These are phyloP conservation scores for Dendrobium nobile DNA, from an alignment of 106 monocot species.

Conservation along the genomic window DNA sequence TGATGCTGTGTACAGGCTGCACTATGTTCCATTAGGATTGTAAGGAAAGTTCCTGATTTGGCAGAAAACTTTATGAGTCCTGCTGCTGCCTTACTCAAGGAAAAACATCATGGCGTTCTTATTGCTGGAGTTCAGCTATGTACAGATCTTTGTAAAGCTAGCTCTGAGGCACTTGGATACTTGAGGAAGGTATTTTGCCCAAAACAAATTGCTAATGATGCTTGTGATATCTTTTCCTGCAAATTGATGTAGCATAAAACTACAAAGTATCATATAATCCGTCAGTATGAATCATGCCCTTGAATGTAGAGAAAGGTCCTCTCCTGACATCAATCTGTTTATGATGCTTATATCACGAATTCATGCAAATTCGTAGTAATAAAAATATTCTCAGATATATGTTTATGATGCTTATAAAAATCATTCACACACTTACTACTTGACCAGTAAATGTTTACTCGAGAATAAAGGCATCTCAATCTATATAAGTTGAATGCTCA, in stretches of 20 bases:
- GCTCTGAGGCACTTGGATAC: constrained; percentile 60
- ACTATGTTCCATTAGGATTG: constrained; percentile 91
- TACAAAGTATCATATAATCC: neutral
- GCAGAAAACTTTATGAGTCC: constrained; percentile 84
- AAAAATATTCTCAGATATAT: neutral
- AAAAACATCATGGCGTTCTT: constrained; percentile 97
- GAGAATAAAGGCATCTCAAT: too few species aligned
- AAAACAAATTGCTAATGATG: neutral
- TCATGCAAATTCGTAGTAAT: neutral
- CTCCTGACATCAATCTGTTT: neutral
- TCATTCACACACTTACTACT: too few species aligned
- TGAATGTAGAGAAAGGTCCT: neutral
- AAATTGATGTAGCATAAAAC: neutral
- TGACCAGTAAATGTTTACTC: too few species aligned
- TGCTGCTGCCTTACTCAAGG: constrained; percentile 78
- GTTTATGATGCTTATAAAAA: neutral
- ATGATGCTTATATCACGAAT: neutral
- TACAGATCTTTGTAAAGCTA: constrained; percentile 84
- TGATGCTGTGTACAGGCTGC: constrained; percentile 63
- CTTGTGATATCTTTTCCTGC: neutral
- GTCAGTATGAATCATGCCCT: neutral
- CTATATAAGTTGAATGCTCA: too few species aligned
- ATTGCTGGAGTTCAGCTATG: constrained; percentile 91
- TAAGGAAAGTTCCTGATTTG: constrained; percentile 94
- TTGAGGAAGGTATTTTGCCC: constrained; percentile 72